Conservation (phyloP, 164 flowering plant genomes). For the Kingdonia uniflora region DNA sequence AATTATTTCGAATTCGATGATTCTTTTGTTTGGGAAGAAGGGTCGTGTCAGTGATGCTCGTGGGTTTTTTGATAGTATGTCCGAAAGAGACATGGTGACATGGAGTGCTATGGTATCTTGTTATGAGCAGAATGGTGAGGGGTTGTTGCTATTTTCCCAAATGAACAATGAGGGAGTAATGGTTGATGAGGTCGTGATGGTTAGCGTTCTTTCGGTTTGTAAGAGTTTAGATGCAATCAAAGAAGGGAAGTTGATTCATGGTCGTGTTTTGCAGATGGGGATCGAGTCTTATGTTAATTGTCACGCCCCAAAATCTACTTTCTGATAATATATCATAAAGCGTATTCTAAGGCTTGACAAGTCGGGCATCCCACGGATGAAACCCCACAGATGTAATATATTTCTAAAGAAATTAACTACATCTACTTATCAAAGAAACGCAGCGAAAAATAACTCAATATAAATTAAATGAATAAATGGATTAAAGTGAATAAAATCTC, state of each 20-base stretch:
- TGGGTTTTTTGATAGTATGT: constrained; percentile 19
- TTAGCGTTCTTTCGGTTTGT: constrained; percentile 32
- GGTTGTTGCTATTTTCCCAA: constrained; percentile 18
- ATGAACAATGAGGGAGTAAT: constrained; percentile 21
- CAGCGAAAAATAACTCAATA: no score
- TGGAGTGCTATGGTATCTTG: constrained; percentile 37
- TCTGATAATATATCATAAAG: no score
- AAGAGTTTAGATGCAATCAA: constrained; percentile 12
- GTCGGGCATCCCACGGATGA: no score
- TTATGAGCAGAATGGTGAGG: constrained; percentile 34
- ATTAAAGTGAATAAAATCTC: no score
- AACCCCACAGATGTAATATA: no score
- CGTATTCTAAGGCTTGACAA: no score
- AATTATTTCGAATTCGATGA: constrained; percentile 37
- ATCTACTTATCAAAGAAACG: no score
- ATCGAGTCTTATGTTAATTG: constrained; percentile 24
- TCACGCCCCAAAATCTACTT: no score
- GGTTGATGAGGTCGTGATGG: constrained; percentile 30
- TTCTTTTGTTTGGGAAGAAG: constrained; percentile 27
- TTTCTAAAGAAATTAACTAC: no score
- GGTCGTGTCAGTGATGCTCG: constrained; percentile 23
- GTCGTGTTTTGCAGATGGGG: constrained; percentile 19
- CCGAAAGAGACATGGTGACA: constrained; percentile 25
- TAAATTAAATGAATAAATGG: no score
- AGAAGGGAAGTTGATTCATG: constrained; percentile 23